Base-by-base conservation (phyloP, 1,284 basidiomycete genomes). In the Apiotrichum brassicae region DNA sequence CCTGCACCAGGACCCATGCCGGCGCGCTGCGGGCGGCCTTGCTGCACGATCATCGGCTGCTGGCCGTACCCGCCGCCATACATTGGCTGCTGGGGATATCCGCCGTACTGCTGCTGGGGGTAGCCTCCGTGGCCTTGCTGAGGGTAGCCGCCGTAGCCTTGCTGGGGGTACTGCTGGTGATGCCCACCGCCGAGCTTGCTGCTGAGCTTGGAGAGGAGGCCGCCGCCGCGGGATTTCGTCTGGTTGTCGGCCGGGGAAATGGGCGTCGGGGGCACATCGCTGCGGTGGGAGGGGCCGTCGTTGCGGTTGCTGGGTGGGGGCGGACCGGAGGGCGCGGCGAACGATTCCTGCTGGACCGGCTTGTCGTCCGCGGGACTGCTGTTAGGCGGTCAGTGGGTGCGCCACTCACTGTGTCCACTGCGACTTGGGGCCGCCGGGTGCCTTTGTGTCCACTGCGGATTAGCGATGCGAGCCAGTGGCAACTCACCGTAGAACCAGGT, bases 341-440 rank as follows among this genome's bases (percentile, higher is more conserved):
- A 71, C 14, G 43, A 45, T 23, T 33, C 28, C 25, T 22, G 44
- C 37, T 23, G 12, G 64, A 61, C 30, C 51, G 42, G 46, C 14
- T 23, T 19, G 18, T 70, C 67, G 39, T 71, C 70, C 16, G 69
- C 70, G 9, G 72, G 70, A 51, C 71, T 73, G 51, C 28, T 35
- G 28, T 30, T 33, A 30, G 28, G 9, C n/a, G n/a, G n/a, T n/a
- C n/a, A n/a, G n/a, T n/a, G n/a, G n/a, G n/a, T n/a, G n/a, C n/a
- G 34, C 6, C 11, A 61, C 69, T 56, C 48, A 73, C 71, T 73
- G 72, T 7, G 70, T 70, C 72, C 72, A 74, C 49, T 70, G 69
- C 19, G 57, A 60, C 44, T 65, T 48, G 8, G 69, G 56, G 0
- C 66, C 69, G 7, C 68, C 68, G 4, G 70, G 63, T 7, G 66